Evolutionary conservation across 2,329 filamentous ascomycete species (phyloP).

Genomic region (Diplodia mutila): DNA sequence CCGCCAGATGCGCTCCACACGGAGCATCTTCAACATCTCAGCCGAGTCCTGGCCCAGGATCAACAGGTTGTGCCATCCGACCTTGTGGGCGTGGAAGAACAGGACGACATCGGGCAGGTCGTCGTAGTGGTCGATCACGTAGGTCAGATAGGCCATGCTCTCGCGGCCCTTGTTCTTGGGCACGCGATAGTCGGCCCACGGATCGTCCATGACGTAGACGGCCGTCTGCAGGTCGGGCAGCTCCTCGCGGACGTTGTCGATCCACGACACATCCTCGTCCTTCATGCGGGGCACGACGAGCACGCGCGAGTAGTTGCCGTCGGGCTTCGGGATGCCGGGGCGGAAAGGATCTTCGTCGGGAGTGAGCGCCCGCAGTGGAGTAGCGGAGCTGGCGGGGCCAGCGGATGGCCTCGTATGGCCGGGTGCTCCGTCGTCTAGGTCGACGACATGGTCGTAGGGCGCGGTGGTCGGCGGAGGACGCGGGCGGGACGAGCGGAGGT

Average conservation of each 20-base stretch:
- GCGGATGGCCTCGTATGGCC: neutral
- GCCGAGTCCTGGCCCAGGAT: slow-evolving; percentile 55
- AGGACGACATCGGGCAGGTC: slow-evolving; percentile 61
- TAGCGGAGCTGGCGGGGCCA: slow-evolving; percentile 8
- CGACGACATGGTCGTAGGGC: neutral
- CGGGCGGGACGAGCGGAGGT: slow-evolving; percentile 7
- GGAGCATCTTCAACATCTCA: slow-evolving; percentile 56
- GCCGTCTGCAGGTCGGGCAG: slow-evolving; percentile 43
- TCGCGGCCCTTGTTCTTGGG: slow-evolving; percentile 66
- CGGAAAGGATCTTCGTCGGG: slow-evolving; percentile 25
- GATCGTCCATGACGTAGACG: slow-evolving; percentile 59
- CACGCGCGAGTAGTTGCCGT: slow-evolving; percentile 43
- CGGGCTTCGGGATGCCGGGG: slow-evolving; percentile 33
- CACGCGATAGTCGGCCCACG: slow-evolving; percentile 52
- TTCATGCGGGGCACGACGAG: slow-evolving; percentile 43
- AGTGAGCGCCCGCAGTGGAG: slow-evolving; percentile 16
- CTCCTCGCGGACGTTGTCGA: slow-evolving; percentile 34
- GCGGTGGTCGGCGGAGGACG: neutral
- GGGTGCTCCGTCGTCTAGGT: neutral
- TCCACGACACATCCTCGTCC: slow-evolving; percentile 44
- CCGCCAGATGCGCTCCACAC: slow-evolving; percentile 54
- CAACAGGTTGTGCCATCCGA: slow-evolving; percentile 64
- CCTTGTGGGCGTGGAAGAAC: slow-evolving; percentile 61
- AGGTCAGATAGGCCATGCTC: slow-evolving; percentile 65
- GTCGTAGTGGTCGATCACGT: slow-evolving; percentile 66